These are phyloP conservation scores for Gastrodia elata DNA, from an alignment of 106 monocot genomes.

Conservation along the genomic window DNA sequence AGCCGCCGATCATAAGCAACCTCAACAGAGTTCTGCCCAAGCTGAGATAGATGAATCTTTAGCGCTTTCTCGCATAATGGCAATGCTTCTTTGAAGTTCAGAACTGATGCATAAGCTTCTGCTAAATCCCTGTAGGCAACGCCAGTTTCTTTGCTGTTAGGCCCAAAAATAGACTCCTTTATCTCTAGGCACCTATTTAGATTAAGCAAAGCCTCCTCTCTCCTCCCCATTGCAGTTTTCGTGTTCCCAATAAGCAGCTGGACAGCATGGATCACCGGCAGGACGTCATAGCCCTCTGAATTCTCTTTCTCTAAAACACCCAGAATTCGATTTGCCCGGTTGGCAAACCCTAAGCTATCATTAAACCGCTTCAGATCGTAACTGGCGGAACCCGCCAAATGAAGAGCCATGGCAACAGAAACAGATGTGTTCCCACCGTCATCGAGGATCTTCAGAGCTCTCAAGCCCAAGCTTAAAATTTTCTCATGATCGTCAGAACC, in stretches of 20 bases:
- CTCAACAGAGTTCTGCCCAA: conserved; percentile 73
- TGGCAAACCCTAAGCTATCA: conserved; percentile 3
- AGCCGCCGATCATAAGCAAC: conserved; percentile 66
- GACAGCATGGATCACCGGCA: conserved; percentile 51
- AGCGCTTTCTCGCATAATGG: conserved; percentile 62
- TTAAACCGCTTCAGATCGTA: conserved; percentile 46
- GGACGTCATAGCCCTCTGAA: conserved; percentile 30
- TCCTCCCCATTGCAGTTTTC: conserved; percentile 67
- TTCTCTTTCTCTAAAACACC: conserved; percentile 14
- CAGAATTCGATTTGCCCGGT: conserved; percentile 31
- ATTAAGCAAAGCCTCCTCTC: conserved; percentile 63
- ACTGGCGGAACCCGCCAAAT: conserved; percentile 43
- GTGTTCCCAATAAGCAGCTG: conserved; percentile 66
- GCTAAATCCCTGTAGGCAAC: conserved; percentile 50
- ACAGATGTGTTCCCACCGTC: conserved; percentile 15
- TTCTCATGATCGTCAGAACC: conserved; percentile 32
- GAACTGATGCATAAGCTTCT: conserved; percentile 62
- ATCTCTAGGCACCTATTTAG: conserved; percentile 56
- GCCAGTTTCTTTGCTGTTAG: conserved; percentile 45
- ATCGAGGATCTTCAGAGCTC: conserved; percentile 57
- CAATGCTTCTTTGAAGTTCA: conserved; percentile 76
- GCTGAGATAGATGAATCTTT: conserved; percentile 39
- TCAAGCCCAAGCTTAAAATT: conserved; percentile 37
- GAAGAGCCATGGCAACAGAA: conserved; percentile 57
- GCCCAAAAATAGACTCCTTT: conserved; percentile 58